Evolutionary conservation across 2,329 filamentous ascomycete genomes (phyloP), one percentile per base, ranked within the genome.

Genomic region (Emergomyces pasteurianus): DNA sequence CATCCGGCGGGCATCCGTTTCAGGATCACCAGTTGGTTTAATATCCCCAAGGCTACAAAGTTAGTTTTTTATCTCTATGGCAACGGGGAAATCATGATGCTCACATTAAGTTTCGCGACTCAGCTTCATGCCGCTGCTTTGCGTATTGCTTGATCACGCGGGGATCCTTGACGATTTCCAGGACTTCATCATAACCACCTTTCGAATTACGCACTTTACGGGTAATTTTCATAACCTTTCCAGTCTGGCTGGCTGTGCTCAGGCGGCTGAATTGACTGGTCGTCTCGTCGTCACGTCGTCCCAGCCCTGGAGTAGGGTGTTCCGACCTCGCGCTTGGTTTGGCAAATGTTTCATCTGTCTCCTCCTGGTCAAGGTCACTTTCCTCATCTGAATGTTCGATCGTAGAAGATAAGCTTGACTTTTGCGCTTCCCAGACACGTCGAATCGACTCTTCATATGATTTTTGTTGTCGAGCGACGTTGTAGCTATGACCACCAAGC

Each of bases 391-490:
- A 90, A 63, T 90, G 86, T 62, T 90, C 86, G 54, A 86, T 82
- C 0, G 78, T 78, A 61, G 94, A 88, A 7, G 86, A 86, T 7
- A 97, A 79, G 58, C 87, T 92, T 16, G 83, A 77, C 73, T 88
- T 90, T 73, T 97, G 92, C 66, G 88, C 86, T 63, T 90, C 86
- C 94, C 94, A 99, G 63, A 97, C 96, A 63, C 89, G 86, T 60
- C 86, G 84, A 67, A 99, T 96, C 26, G 90, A 90, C 59, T 92
- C 87, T 67, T 95, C 90, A 72, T 99, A 99, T 68, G 90, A 88
- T 64, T 85, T 86, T 70, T 97, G 90, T 73, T 99, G 94, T 66
- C 89, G 87, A 70, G 92, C 94, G 63, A 99, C 94, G 65, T 99
- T 99, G 78, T 99, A 99, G 67, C 90, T 92, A 75, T 99, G 94